Conservation (phyloP, 2,329 filamentous ascomycete genomes). For the Phaeosphaeriaceae sp. region DNA sequence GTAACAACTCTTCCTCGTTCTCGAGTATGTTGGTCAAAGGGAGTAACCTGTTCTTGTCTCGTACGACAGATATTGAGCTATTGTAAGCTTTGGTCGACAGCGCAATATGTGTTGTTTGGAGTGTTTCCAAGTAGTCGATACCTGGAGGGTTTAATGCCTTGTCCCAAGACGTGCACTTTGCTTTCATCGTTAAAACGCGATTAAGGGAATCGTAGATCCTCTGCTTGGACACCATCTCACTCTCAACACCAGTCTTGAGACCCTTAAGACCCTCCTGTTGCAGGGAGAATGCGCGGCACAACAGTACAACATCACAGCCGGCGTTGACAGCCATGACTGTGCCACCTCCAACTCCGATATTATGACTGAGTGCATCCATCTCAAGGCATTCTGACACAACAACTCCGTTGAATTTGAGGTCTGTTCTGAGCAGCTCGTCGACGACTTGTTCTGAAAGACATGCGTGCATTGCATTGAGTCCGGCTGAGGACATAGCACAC, state of each 20-base stretch:
- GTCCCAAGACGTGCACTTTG: conserved; percentile 86
- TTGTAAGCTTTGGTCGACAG: conserved; percentile 89
- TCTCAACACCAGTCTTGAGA: conserved; percentile 86
- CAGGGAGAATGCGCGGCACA: conserved; percentile 86
- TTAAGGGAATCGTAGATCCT: conserved; percentile 81
- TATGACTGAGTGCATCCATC: conserved; percentile 94
- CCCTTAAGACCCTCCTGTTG: conserved; percentile 93
- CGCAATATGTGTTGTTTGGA: conserved; percentile 81
- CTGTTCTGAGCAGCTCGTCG: conserved; percentile 84
- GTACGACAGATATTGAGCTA: conserved; percentile 88
- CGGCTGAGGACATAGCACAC: conserved; percentile 88
- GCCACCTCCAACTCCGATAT: conserved; percentile 95
- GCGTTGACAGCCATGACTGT: conserved; percentile 98
- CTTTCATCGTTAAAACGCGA: conserved; percentile 81
- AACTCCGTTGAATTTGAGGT: conserved; percentile 88
- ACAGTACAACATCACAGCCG: conserved; percentile 87
- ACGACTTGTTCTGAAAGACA: conserved; percentile 93
- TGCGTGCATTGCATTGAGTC: conserved; percentile 94
- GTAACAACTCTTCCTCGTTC: conserved; percentile 83
- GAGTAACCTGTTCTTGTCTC: conserved; percentile 84
- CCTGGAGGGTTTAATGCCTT: conserved; percentile 89
- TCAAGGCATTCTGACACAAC: conserved; percentile 95
- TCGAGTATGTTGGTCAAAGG: conserved; percentile 84
- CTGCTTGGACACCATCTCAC: conserved; percentile 82
- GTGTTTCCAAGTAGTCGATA: conserved; percentile 74